phyloP scores from a whole-genome alignment of 345 rosid species.

The Brassica cretica region DNA sequence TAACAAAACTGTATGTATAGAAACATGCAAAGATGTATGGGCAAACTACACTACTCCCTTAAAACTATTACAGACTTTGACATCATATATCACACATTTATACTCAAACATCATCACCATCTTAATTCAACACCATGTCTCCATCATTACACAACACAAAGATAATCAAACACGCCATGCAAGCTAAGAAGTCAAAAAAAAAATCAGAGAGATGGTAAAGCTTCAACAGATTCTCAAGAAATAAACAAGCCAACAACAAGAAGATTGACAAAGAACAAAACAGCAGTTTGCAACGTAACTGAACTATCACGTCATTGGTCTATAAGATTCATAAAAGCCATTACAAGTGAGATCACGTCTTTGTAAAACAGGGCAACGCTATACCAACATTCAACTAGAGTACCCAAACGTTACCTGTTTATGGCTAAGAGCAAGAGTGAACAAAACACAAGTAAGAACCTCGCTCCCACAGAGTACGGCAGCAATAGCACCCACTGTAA shows the following conservation, averaged over 20 bases:
- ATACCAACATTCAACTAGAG: background rate
- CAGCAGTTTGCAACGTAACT: background rate
- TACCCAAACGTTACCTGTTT: slow-evolving; percentile 62
- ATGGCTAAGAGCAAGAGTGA: slow-evolving; percentile 88
- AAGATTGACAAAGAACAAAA: background rate
- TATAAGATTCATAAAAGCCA: slow-evolving; percentile 2
- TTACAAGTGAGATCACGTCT: background rate
- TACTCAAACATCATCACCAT: background rate
- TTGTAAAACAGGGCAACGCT: background rate
- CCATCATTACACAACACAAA: background rate
- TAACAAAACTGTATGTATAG: background rate
- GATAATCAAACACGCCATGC: background rate
- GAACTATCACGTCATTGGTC: background rate
- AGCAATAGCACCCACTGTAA: slow-evolving; percentile 76
- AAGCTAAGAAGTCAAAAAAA: background rate
- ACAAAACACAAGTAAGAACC: slow-evolving; percentile 60
- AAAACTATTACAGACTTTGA: background rate
- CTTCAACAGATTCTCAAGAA: background rate
- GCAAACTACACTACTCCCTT: background rate
- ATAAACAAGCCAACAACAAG: background rate
- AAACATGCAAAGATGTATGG: background rate
- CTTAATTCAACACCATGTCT: background rate
- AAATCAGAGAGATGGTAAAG: no score
- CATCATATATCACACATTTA: background rate
- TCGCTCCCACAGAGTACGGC: slow-evolving; percentile 68